These are phyloP conservation scores for Ormosia emarginata DNA, from an alignment of 306 rosid genomes.

Conservation along the genomic window DNA sequence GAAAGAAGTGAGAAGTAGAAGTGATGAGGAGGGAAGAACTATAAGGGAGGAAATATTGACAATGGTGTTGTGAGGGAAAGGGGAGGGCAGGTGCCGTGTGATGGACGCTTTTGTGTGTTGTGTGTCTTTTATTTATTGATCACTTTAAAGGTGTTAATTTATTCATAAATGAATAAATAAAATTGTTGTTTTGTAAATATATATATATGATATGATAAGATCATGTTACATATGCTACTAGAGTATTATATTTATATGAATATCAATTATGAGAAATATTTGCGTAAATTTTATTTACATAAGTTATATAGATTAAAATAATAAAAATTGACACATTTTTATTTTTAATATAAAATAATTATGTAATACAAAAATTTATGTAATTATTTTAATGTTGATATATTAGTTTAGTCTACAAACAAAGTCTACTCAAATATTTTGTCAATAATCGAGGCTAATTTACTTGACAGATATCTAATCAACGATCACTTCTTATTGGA, in stretches of 20 bases:
- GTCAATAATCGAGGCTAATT: not conserved
- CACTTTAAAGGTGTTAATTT: not conserved
- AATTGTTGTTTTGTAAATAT: not conserved
- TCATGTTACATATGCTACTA: not conserved
- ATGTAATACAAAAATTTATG: too few species aligned
- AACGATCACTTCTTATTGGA: too few species aligned
- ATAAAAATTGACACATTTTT: too few species aligned
- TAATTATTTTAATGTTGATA: too few species aligned
- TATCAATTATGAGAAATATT: too few species aligned
- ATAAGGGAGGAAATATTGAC: not conserved
- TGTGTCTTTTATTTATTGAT: not conserved
- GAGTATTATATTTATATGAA: not conserved
- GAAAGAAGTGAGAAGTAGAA: not conserved
- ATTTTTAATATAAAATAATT: too few species aligned
- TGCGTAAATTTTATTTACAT: too few species aligned
- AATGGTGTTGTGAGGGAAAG: not conserved
- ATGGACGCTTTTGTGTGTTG: not conserved
- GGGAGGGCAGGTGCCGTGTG: not conserved
- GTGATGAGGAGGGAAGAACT: not conserved
- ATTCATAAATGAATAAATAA: not conserved
- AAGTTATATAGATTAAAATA: too few species aligned
- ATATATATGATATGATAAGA: conserved; percentile 29
- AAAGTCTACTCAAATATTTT: too few species aligned
- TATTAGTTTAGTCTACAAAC: too few species aligned
- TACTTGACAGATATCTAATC: not conserved